These are phyloP conservation scores for Centaurea solstitialis DNA, from an alignment of 129 eudicot genomes.

Conservation along the genomic window DNA sequence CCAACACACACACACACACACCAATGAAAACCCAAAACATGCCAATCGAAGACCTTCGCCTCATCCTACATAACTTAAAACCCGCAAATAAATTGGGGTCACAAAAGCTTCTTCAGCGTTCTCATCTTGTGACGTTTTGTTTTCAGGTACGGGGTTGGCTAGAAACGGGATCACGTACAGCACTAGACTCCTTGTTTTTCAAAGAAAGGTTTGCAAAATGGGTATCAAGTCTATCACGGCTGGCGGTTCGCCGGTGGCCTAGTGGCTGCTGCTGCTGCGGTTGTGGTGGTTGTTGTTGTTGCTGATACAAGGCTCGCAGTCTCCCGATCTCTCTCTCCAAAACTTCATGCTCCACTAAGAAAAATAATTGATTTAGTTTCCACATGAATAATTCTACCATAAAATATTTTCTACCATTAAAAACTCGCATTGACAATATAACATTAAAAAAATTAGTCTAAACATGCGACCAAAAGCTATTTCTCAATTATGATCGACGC, in stretches of 20 bases:
- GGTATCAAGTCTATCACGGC: conserved; percentile 74
- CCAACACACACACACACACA: neutral
- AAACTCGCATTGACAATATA: neutral
- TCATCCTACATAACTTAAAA: conserved; percentile 21
- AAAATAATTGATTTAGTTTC: conserved; percentile 18
- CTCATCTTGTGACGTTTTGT: neutral
- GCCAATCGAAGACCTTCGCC: conserved; percentile 5
- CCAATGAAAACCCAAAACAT: conserved; percentile 6
- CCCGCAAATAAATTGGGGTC: conserved; percentile 8
- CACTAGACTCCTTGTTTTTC: conserved; percentile 52
- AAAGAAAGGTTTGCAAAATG: conserved; percentile 77
- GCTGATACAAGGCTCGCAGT: conserved; percentile 68
- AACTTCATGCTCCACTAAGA: conserved; percentile 94
- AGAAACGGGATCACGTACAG: conserved; percentile 55
- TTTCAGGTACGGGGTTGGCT: conserved; percentile 65
- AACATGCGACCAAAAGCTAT: neutral
- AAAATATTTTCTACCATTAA: neutral
- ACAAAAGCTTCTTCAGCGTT: conserved; percentile 19
- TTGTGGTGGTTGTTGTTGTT: conserved; percentile 51
- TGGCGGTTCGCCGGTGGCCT: conserved; percentile 58
- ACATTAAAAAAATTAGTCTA: neutral
- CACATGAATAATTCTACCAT: conserved; percentile 7
- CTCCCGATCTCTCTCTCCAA: conserved; percentile 83
- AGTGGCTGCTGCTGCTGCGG: conserved; percentile 43
- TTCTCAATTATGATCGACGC: neutral